Conservation (phyloP, 305 asterid genomes). For the Fraxinus sp. region DNA sequence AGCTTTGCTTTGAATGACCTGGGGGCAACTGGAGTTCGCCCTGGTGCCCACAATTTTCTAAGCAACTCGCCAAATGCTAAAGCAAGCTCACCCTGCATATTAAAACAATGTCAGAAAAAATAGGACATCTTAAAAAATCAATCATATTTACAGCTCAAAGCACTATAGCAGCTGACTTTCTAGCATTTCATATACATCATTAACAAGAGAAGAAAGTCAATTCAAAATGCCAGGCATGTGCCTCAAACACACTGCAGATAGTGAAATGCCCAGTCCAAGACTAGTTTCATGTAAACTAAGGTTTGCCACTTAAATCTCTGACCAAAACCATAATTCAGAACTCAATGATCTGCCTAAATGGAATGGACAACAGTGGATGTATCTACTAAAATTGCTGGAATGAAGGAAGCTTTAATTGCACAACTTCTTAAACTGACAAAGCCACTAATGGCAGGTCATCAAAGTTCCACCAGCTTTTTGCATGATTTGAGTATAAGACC, state of each 20-base stretch:
- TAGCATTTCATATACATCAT: slow-evolving; percentile 9
- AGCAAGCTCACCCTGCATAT: slow-evolving; percentile 93
- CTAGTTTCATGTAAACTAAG: no score
- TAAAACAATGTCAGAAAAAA: slow-evolving; percentile 25
- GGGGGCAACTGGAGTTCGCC: slow-evolving; percentile 89
- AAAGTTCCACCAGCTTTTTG: neutral
- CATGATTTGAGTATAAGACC: neutral
- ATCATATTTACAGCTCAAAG: slow-evolving; percentile 14
- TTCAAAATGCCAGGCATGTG: slow-evolving; percentile 14
- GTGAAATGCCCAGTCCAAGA: slow-evolving; percentile 7
- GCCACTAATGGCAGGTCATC: neutral
- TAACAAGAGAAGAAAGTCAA: slow-evolving; percentile 1
- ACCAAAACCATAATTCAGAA: neutral
- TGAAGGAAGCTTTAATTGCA: neutral
- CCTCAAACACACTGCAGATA: slow-evolving; percentile 19
- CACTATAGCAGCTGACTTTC: slow-evolving; percentile 11
- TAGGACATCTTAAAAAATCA: slow-evolving; percentile 17
- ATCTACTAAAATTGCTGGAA: neutral
- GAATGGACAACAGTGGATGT: neutral
- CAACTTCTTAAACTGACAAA: neutral
- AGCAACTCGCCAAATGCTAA: slow-evolving; percentile 96
- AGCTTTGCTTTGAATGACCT: slow-evolving; percentile 88
- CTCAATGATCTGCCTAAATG: neutral
- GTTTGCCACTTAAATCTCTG: neutral
- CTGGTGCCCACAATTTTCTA: slow-evolving; percentile 95